Evolutionary conservation across 108 stramenopile genomes (phyloP), one percentile per base, ranked within the genome.

Genomic region (Halocafeteria seosinensis): DNA sequence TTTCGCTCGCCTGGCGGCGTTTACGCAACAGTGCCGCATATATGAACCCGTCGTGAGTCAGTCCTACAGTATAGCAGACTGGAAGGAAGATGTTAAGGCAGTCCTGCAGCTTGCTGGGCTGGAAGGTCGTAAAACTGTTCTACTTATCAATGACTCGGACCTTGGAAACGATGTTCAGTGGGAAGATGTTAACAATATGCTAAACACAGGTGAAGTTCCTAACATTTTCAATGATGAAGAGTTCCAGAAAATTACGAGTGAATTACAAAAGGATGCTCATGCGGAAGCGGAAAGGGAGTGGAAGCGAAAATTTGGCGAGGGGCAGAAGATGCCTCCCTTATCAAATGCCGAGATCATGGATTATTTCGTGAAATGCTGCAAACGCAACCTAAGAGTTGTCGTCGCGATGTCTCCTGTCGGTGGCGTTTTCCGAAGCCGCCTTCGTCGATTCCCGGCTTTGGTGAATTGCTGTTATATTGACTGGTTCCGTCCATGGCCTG

Each of bases 151-250:
- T 34, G 81, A 82, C 61, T 77, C 81, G 11, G 79, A 83, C 30
- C 73, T 83, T 57, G 65, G 35, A 77, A 83, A 71, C 58, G 73
- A 47, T n/a, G 42, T n/a, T n/a, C 12, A 81, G 80, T 38, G 78
- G 23, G 81, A 83, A 64, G 81, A 83, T 50, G 73, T 83, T 31
- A 81, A 81, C 58, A 71, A 73, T 30, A 77, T 83, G 28, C 75
- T 83, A 35, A 83, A 83, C 63, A 77, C 76, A 69, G 83, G 83
- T 1, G 83, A 84, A 61, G 81, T 84, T 3, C 83, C 83, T 21
- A 82, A 82, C 58, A 53, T 84, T 13, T 84, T 84, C 53, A 64
- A 80, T 9, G 64, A 47, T 52, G 83, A 84, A 57, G 83, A 84
- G 42, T 47, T 78, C 29, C 62, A 67, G 58, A 72, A 57, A 36